A percentile compares a stretch with the other conserved stretches of the same genome.
phyloP scores from a whole-genome alignment of 768 basidiomycete species.

The Pleurotus platypus region DNA sequence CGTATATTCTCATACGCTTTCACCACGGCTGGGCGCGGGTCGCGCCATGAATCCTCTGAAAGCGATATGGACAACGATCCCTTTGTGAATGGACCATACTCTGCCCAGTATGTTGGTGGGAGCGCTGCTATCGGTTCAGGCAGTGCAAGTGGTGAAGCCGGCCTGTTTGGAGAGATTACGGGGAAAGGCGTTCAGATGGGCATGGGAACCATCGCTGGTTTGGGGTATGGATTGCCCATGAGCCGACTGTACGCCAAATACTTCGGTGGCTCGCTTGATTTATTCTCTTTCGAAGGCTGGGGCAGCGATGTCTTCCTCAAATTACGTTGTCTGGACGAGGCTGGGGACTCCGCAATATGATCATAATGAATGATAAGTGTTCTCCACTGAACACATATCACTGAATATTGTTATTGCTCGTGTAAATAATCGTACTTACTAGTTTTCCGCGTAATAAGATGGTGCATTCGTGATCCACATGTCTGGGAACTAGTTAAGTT shows the following conservation, averaged over 20 bases:
- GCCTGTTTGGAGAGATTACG: slow-evolving; percentile 76
- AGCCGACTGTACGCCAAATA: slow-evolving; percentile 73
- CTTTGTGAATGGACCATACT: slow-evolving; percentile 68
- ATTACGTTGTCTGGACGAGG: slow-evolving; percentile 47
- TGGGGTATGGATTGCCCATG: slow-evolving; percentile 87
- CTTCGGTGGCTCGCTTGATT: slow-evolving; percentile 82
- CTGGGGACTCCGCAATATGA: slow-evolving; percentile 39
- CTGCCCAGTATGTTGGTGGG: slow-evolving; percentile 75
- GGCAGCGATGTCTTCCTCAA: slow-evolving; percentile 57
- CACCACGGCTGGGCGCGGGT: slow-evolving; percentile 68
- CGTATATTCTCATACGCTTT: slow-evolving; percentile 91
- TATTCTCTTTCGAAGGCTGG: slow-evolving; percentile 83
- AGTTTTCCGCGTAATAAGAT: not conserved
- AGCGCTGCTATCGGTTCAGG: slow-evolving; percentile 53
- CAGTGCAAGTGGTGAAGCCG: slow-evolving; percentile 37
- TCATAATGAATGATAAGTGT: not conserved
- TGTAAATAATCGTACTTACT: slow-evolving; percentile 5
- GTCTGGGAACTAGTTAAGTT: not conserved
- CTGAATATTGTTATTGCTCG: not conserved
- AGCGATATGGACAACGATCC: slow-evolving; percentile 32
- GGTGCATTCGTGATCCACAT: not conserved
- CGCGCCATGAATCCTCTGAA: slow-evolving; percentile 18
- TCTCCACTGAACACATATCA: not conserved
- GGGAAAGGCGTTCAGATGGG: slow-evolving; percentile 75
- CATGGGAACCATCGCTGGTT: slow-evolving; percentile 85